Base-by-base conservation (phyloP, 495 filamentous ascomycete species). In the Neurospora sp. region DNA sequence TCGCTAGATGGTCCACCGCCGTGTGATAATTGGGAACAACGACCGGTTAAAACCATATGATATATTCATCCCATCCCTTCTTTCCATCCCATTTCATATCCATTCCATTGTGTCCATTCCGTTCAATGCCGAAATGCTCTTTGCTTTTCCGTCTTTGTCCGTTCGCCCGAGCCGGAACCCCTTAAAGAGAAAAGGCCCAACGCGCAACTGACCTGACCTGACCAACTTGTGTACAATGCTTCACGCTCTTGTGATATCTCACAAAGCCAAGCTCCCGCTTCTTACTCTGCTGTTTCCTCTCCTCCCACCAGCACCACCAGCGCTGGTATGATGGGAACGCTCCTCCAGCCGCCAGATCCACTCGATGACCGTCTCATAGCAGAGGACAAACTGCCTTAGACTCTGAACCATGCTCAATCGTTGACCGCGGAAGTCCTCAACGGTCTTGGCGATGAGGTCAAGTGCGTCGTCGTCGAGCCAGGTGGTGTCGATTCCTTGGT, bases 371-470 rank as follows among this genome's bases (percentile, higher is more conserved):
- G 92, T 96, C 82, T 99, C 96, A 80, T 99, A 99, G 79, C 96
- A 99, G 46, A 99, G 88, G 72, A 97, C 95, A 82, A 91, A 99
- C 82, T 99, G 96, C 74, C 93, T 88, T 74, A 99, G 84, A 76
- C 92, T 97, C 82, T 99, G 96, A 71, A 99, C 95, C 96, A 98
- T 98, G 83, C 94, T 97, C 8, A 97, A 82, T 72, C 96, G 84
- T 82, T 99, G 96, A 9, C 85, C 85, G 40, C 96, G 86, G 78
- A 99, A 96, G 78, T 98, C 93, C 75, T 93, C 90, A 5, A 99
- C 95, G 0, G 93, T 94, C 78, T 89, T 90, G 72, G 90, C 89
- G 66, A 99, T 88, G 73, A 98, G 82, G 81, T 99, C 96, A 3
- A 91, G 74, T 41, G 86, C 85, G 39, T 91, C 86, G 74, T 89